Conservation (phyloP, 768 basidiomycete species). For the Lepiota brunneoincarnata region DNA sequence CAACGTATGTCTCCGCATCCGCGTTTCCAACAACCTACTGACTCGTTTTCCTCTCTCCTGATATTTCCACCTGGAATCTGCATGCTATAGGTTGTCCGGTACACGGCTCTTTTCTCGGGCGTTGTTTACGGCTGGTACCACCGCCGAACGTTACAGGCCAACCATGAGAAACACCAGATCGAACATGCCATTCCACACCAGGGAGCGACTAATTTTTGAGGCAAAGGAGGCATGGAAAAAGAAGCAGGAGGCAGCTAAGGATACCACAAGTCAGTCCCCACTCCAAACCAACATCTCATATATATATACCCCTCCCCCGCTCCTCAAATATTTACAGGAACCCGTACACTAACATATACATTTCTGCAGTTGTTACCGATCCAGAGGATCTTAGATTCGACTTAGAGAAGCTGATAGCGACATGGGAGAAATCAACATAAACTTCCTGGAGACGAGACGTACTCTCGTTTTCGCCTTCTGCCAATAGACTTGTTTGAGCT, state of each 20-base stretch:
- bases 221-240: constrained; percentile 91
- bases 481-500: constrained; percentile 21
- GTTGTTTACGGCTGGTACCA: constrained; percentile 91
- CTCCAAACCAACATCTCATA: not conserved
- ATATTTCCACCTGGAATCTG: not conserved
- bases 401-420: constrained; percentile 83
- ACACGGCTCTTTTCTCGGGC: constrained; percentile 85
- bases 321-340: constrained; percentile 5
- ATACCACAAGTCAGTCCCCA: constrained; percentile 50
- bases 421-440: constrained; percentile 73
- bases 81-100: constrained; percentile 78
- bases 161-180: constrained; percentile 74
- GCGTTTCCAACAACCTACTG: constrained; percentile 9
- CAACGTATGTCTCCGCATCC: constrained; percentile 50
- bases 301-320: constrained; percentile 7
- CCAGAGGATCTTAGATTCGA: constrained; percentile 96
- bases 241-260: constrained; percentile 57
- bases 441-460: constrained; percentile 16
- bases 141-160: constrained; percentile 83
- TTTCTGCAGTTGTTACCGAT: constrained; percentile 76
- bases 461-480: constrained; percentile 8
- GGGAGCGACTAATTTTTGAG: constrained; percentile 76
- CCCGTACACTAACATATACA: not conserved
- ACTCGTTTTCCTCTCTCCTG: not conserved
- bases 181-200: constrained; percentile 68